These are phyloP conservation scores for Erysimum cheiranthoides DNA, from an alignment of 345 rosid genomes.

Conservation along the genomic window DNA sequence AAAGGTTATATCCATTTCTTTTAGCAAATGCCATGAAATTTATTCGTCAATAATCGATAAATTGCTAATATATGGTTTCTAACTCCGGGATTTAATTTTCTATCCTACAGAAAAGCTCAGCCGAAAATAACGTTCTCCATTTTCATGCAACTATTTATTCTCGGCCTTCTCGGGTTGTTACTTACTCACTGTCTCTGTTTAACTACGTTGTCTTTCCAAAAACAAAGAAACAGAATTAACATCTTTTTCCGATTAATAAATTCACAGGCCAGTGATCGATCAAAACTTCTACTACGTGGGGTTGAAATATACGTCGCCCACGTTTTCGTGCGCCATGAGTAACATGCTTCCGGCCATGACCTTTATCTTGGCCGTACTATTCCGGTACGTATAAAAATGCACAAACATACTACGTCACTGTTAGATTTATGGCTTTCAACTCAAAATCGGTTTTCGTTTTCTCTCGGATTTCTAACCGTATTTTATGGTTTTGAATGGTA, in stretches of 20 bases:
- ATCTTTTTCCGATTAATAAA: not conserved
- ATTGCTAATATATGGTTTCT: not conserved
- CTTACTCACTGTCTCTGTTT: slow-evolving; percentile 10
- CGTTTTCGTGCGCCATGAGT: slow-evolving; percentile 75
- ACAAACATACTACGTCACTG: not conserved
- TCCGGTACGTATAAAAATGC: slow-evolving; percentile 51
- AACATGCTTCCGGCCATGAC: slow-evolving; percentile 85
- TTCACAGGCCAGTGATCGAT: slow-evolving; percentile 49
- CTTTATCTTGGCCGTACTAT: slow-evolving; percentile 76
- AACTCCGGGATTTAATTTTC: not conserved
- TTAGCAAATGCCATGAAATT: not conserved
- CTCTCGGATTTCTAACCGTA: not conserved
- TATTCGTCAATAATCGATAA: not conserved
- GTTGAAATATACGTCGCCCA: slow-evolving; percentile 79
- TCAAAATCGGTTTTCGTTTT: not conserved
- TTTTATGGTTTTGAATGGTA: not conserved
- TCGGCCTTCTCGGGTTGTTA: slow-evolving; percentile 45
- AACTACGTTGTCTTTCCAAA: not conserved
- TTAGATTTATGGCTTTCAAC: not conserved
- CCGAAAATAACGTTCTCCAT: slow-evolving; percentile 38
- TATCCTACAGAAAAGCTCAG: slow-evolving; percentile 32
- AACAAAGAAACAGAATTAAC: slow-evolving; percentile 3
- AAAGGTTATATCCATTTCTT: slow-evolving; percentile 48
- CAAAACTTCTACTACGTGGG: slow-evolving; percentile 65
- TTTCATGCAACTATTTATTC: slow-evolving; percentile 43